A percentile compares a stretch with the other conserved stretches of the same genome.
These are phyloP conservation scores for Actinidia polygama DNA, from an alignment of 179 eudicot genomes.

Conservation along the genomic window DNA sequence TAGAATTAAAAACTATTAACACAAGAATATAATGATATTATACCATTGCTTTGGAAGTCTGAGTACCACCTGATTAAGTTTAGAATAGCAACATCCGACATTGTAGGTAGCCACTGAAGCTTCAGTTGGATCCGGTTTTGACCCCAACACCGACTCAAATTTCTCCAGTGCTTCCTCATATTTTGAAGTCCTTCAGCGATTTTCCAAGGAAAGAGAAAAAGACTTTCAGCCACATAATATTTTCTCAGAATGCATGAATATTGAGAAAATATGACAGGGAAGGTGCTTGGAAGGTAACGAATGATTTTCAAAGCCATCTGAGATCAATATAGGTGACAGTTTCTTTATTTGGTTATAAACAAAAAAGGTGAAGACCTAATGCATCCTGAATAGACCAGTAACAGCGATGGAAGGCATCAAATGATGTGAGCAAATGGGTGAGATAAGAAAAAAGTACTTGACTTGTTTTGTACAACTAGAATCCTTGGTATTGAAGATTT, in stretches of 20 bases:
- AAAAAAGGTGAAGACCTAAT: not conserved
- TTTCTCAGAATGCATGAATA: not conserved
- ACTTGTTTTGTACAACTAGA: too few species aligned
- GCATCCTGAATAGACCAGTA: conserved; percentile 1
- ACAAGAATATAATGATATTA: too few species aligned
- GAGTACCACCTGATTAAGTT: conserved; percentile 78
- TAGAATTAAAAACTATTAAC: too few species aligned
- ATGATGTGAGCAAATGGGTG: too few species aligned
- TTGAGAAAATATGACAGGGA: not conserved
- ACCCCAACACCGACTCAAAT: conserved; percentile 92
- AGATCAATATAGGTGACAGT: not conserved
- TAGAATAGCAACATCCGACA: conserved; percentile 95
- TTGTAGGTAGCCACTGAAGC: conserved; percentile 90
- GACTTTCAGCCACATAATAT: not conserved
- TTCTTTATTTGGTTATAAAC: not conserved
- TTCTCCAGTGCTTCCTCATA: conserved; percentile 84
- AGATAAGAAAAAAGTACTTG: too few species aligned
- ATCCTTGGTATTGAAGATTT: too few species aligned
- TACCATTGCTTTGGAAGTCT: not conserved
- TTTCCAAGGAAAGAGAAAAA: not conserved
- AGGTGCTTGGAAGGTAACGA: not conserved
- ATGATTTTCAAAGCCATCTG: conserved; percentile 1
- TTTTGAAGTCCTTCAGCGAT: conserved; percentile 57
- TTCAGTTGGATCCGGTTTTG: conserved; percentile 72
- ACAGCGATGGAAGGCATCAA: not conserved